A percentile compares a stretch with the other conserved stretches of the same genome.
Evolutionary conservation across 202 grass and related monocot species (phyloP).

Genomic region (Tripidium arundinaceum): DNA sequence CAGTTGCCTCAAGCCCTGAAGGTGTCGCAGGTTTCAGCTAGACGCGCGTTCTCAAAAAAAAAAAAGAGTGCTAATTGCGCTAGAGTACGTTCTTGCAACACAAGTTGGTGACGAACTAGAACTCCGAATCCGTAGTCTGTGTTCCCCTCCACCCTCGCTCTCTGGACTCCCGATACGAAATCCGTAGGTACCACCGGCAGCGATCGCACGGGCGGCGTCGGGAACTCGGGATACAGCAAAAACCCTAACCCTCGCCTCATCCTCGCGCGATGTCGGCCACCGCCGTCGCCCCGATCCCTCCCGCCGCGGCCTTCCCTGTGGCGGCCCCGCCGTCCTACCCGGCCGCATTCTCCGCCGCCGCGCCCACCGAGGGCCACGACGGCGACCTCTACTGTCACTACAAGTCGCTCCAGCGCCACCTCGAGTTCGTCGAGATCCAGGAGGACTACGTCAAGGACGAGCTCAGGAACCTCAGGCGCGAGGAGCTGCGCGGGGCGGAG

Average conservation of each 20-base stretch:
- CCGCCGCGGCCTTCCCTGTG: not conserved
- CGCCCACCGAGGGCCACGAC: not conserved
- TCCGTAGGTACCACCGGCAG: not conserved
- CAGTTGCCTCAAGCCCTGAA: not conserved
- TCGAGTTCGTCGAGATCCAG: conserved; percentile 81
- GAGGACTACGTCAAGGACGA: conserved; percentile 91
- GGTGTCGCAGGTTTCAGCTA: not conserved
- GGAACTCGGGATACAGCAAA: no score
- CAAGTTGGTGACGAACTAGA: not conserved
- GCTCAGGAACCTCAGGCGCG: conserved; percentile 77
- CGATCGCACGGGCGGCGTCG: not conserved
- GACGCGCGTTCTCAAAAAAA: no score
- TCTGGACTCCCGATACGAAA: not conserved
- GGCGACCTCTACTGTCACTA: conserved; percentile 64
- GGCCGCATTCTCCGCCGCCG: not conserved
- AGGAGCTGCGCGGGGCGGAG: conserved; percentile 66
- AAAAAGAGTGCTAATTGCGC: no score
- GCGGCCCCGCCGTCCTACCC: not conserved
- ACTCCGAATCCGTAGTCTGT: not conserved
- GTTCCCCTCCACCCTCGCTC: not conserved
- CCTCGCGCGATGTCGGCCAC: not conserved
- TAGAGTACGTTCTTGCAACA: not conserved
- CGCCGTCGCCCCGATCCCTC: not conserved
- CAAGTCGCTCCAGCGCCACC: conserved; percentile 71
- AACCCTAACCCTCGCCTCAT: not conserved